phyloP scores from a whole-genome alignment of 345 rosid genomes.

The Salix suchowensis region DNA sequence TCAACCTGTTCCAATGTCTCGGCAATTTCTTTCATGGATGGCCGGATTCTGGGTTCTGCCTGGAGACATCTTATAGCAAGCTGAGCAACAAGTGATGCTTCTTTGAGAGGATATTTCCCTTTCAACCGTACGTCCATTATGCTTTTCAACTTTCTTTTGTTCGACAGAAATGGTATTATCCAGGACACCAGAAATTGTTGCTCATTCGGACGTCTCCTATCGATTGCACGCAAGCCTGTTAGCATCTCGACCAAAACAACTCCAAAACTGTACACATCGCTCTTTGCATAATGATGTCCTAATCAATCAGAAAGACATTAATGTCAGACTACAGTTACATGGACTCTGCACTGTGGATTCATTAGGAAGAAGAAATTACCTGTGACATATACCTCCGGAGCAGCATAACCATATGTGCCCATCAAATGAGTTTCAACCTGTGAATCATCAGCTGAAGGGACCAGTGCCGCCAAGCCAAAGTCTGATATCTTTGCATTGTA shows the following conservation, averaged over 20 bases:
- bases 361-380: neutral
- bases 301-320: neutral
- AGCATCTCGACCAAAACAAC: constrained; percentile 13
- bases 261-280: constrained; percentile 19
- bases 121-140: constrained; percentile 9
- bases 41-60: neutral
- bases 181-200: neutral
- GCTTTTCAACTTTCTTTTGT: neutral
- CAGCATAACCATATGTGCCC: constrained; percentile 11
- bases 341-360: neutral
- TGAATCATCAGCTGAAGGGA: neutral
- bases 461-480: constrained; percentile 14
- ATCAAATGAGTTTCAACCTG: too few species aligned
- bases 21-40: constrained; percentile 16
- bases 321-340: neutral
- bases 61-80: constrained; percentile 6
- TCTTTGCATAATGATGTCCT: neutral
- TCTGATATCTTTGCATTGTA: constrained; percentile 15
- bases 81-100: neutral
- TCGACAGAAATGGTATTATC: constrained; percentile 6
- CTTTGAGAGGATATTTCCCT: constrained; percentile 3
- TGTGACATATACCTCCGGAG: neutral
- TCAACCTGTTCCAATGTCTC: constrained; percentile 11
- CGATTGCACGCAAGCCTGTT: constrained; percentile 15
- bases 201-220: neutral